Base-by-base conservation (phyloP, 768 basidiomycete genomes). In the Rhodosporidiobolus odoratus region DNA sequence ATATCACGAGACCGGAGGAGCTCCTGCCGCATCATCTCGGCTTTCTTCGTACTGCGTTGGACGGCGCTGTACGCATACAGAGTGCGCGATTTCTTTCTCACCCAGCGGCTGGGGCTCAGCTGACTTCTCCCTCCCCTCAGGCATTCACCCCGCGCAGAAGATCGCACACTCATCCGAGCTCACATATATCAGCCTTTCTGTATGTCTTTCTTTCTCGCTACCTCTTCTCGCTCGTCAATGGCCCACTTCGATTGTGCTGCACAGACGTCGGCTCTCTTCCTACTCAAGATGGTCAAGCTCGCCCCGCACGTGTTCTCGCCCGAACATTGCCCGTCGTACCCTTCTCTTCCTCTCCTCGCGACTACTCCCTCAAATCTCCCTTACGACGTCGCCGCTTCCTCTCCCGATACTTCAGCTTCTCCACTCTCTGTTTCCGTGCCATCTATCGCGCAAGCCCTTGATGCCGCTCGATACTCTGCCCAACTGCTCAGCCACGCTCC, bases 261-360 rank as follows among this genome's bases (percentile, higher is more conserved):
- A 10, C 54, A 73, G 72, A 64, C 68, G 34, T 52, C 68, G 19
- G 72, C 68, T 8, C 68, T 73, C 17, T 73, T 73, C 62, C 61
- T 73, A 8, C 68, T 73, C 57, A 73, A 73, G 38, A 73, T 73
- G 72, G 61, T 69, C 68, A 73, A 73, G 65, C 68, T 73, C 43
- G 40, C 61, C 43, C 72, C 72, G 3, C 27, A 56, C 30, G 69
- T 59, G 37, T 70, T 70, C 53, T 65, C 69, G 5, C 45, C 63
- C n/a, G 35, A 45, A 5, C 27, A 43, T 21, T 37, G 35, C 13
- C 58, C 69, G 1, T 45, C 45, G 15, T 70, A 70, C 59, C 69
- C 69, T 3, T 45, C 63, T 16, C 62, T 56, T 54, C 21, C 30
- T 32, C 2, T 47, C 35, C 37, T 54, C 53, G 43, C 50, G n/a